Evolutionary conservation across 2,329 filamentous ascomycete genomes (phyloP).

Genomic region (Colletotrichum tropicale): DNA sequence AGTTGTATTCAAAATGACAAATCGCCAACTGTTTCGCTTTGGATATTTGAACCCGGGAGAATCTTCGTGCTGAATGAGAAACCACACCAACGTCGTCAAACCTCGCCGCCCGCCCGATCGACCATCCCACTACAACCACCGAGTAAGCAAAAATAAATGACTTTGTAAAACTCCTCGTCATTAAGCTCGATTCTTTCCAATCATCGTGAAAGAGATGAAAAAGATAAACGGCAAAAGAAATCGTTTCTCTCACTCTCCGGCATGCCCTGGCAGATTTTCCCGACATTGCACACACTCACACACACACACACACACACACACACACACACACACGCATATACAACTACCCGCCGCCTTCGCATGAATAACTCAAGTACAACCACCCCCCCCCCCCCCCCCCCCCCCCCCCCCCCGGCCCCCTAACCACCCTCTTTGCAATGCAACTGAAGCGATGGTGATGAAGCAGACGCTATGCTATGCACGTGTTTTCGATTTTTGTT

Average conservation of each 20-base stretch:
- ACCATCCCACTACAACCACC: neutral
- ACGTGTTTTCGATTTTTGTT: slow-evolving; percentile 1
- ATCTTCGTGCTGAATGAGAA: neutral
- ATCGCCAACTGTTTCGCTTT: neutral
- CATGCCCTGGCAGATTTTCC: neutral
- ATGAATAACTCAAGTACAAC: neutral
- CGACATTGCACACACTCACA: neutral
- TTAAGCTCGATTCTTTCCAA: neutral
- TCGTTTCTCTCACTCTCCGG: neutral
- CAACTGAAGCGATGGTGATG: slow-evolving; percentile 3
- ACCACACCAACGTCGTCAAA: neutral
- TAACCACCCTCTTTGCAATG: neutral
- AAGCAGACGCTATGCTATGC: slow-evolving; percentile 22
- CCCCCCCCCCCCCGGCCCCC: neutral
- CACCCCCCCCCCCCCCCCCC: neutral
- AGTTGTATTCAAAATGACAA: neutral
- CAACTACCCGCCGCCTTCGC: neutral
- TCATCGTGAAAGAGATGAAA: neutral
- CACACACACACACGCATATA: neutral
- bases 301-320: neutral
- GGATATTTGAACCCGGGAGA: neutral
- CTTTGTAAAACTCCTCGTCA: neutral
- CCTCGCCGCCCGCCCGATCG: neutral
- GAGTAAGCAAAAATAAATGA: neutral
- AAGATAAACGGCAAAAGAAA: neutral